Percentiles rank a stretch among this genome's conserved stretches.
Evolutionary conservation across 2,329 filamentous ascomycete genomes (phyloP).

Genomic region (Phialophora macrospora): DNA sequence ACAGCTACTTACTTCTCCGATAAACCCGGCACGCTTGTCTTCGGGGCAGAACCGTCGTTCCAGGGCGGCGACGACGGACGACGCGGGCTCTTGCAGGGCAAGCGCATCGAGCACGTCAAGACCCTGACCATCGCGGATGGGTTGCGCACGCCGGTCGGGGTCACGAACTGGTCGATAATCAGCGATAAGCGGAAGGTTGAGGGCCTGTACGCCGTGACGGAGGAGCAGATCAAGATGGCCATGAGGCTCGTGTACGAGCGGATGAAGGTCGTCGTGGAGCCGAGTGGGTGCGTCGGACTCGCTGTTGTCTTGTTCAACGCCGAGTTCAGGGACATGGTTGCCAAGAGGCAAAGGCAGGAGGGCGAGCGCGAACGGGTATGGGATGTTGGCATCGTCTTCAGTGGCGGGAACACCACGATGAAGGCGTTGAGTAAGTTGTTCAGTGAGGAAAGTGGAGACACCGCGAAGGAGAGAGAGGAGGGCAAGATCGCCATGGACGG

Average conservation of each 20-base stretch:
- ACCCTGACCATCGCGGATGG: constrained; percentile 88
- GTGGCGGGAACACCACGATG: constrained; percentile 68
- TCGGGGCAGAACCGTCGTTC: constrained; percentile 83
- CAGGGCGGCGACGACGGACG: constrained; percentile 83
- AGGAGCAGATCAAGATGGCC: constrained; percentile 79
- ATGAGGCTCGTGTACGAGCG: constrained; percentile 81
- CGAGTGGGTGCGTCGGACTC: constrained; percentile 80
- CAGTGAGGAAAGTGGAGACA: constrained; percentile 30
- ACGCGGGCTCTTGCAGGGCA: constrained; percentile 67
- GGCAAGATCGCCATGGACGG: constrained; percentile 32
- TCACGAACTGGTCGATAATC: constrained; percentile 76
- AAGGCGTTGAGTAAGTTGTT: constrained; percentile 65
- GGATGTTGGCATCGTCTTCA: constrained; percentile 68
- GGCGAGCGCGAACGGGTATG: too few species aligned
- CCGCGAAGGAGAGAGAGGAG: constrained; percentile 27
- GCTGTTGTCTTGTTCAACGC: constrained; percentile 85
- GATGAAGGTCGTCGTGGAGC: constrained; percentile 90
- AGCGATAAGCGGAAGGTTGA: constrained; percentile 71
- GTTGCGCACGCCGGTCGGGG: constrained; percentile 79
- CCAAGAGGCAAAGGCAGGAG: constrained; percentile 55
- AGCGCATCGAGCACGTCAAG: constrained; percentile 70
- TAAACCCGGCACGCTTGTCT: constrained; percentile 72
- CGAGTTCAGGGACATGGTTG: constrained; percentile 73
- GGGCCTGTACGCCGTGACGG: constrained; percentile 74
- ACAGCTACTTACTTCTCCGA: constrained; percentile 71